A percentile compares a stretch with the other conserved stretches of the same genome.
phyloP scores from a whole-genome alignment of 495 filamentous ascomycete genomes.

The Parmelia sp. region DNA sequence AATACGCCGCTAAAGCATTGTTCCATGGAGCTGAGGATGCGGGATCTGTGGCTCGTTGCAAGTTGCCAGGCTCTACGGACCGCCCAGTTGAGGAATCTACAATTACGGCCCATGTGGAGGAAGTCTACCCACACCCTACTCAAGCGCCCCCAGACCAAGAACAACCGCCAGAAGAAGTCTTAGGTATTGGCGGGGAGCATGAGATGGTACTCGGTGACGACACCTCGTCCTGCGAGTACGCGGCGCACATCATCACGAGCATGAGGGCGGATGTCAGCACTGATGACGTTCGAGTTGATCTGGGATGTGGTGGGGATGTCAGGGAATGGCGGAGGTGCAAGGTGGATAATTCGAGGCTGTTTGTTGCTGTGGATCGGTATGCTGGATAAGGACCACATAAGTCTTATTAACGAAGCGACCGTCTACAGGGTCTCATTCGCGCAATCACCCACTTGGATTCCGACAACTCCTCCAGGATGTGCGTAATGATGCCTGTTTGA shows the following conservation, averaged over 20 bases:
- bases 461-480: neutral
- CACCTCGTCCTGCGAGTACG: conserved; percentile 28
- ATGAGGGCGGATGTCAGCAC: conserved; percentile 30
- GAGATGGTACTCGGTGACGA: conserved; percentile 9
- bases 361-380: conserved; percentile 35
- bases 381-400: neutral
- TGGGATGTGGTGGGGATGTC: conserved; percentile 33
- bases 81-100: neutral
- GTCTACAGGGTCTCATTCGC: too few relatives aligned
- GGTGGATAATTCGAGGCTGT: conserved; percentile 39
- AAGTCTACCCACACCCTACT: neutral
- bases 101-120: neutral
- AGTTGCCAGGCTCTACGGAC: neutral
- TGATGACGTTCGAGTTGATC: conserved; percentile 35
- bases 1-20: neutral
- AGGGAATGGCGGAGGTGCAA: conserved; percentile 32
- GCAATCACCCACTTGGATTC: neutral
- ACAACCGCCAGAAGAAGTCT: neutral
- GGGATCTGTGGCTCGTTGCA: neutral
- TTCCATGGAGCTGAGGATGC: neutral
- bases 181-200: neutral
- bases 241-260: conserved; percentile 29
- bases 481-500: neutral
- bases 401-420: neutral
- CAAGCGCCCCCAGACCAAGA: neutral